Base-by-base conservation (phyloP, 176 grass and related monocot genomes). In the Aegilops sharonensis region DNA sequence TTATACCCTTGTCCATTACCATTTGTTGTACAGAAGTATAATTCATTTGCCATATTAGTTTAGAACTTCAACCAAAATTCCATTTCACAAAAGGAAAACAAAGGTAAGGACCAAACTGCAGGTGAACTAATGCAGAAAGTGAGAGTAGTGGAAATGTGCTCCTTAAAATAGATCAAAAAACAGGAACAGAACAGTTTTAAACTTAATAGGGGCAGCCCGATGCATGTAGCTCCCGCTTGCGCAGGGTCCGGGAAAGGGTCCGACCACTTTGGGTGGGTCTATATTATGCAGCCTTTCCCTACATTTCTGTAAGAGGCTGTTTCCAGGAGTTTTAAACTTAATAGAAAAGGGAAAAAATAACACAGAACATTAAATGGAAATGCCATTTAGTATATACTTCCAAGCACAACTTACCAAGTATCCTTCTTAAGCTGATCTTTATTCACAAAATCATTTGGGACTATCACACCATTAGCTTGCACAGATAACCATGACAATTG, bases 401-500 rank as follows among this genome's bases (percentile, higher is more conserved):
- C 29, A 72, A 52, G 61, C 0, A 84, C 23, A 67, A 83, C 65
- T 84, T 91, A 95, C 93, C 96, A 98, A 65, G 77, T 72, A 83
- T 82, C 35, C 63, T 92, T 92, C 76, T 91, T 95, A 18, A 72
- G 80, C 25, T 88, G 66, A 74, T 63, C 56, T 78, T 89, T 98
- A 77, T 98, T 87, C 77, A 88, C 68, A 73, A 91, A 94, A 89
- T 21, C 42, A 2, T 87, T 86, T 18, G 96, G 86, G 65, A 98
- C 35, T 31, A 83, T 74, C 1, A 85, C 85, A 68, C 96, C 93
- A 9, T 98, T 98, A 57, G 93, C 88, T 87, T 95, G 78, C 52
- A 92, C 90, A 79, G 93, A 95, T 83, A 98, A 88, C 96, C 96
- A 98, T 68, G 96, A 91, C 85, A 92, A 68, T 71, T 80, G 90